A percentile compares a stretch with the other conserved stretches of the same genome.
These are phyloP conservation scores for Emergomyces orientalis DNA, from an alignment of 2,329 filamentous ascomycete species.

Conservation along the genomic window DNA sequence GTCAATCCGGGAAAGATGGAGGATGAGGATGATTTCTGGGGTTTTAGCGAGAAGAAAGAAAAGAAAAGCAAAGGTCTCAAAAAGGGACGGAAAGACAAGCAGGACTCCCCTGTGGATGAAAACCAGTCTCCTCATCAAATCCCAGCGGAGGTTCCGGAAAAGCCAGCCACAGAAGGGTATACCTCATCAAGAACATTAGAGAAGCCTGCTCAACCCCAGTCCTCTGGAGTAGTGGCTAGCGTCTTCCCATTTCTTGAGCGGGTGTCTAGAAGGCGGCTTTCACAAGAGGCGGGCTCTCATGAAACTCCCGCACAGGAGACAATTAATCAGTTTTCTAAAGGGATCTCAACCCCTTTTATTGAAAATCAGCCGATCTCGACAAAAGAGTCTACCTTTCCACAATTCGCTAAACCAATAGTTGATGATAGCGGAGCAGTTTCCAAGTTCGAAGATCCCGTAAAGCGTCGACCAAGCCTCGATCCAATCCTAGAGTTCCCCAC, in stretches of 20 bases:
- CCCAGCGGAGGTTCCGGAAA: not conserved
- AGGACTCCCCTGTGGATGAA: not conserved
- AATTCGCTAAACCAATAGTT: not conserved
- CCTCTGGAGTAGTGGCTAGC: constrained; percentile 23
- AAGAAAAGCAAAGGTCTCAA: constrained; percentile 13
- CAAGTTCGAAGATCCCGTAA: constrained; percentile 1
- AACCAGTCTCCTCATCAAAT: not conserved
- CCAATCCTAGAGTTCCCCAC: not conserved
- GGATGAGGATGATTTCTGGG: constrained; percentile 2
- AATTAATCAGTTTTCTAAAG: not conserved
- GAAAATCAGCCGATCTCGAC: not conserved
- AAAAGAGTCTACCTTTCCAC: not conserved
- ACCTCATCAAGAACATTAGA: not conserved
- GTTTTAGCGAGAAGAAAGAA: constrained; percentile 4
- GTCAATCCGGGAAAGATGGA: not conserved
- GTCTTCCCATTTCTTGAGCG: constrained; percentile 31
- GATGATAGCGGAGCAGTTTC: not conserved
- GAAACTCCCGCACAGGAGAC: constrained; percentile 7
- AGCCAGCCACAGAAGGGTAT: not conserved
- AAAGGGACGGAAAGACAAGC: constrained; percentile 5
- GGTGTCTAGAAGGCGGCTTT: constrained; percentile 23
- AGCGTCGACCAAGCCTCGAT: not conserved
- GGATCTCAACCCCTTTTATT: not conserved
- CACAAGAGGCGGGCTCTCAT: constrained; percentile 7
- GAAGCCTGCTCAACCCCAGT: constrained; percentile 10